A percentile compares a stretch with the other conserved stretches of the same genome.
Evolutionary conservation across 2,329 filamentous ascomycete species (phyloP).

Genomic region (Apiospora saccharicola): DNA sequence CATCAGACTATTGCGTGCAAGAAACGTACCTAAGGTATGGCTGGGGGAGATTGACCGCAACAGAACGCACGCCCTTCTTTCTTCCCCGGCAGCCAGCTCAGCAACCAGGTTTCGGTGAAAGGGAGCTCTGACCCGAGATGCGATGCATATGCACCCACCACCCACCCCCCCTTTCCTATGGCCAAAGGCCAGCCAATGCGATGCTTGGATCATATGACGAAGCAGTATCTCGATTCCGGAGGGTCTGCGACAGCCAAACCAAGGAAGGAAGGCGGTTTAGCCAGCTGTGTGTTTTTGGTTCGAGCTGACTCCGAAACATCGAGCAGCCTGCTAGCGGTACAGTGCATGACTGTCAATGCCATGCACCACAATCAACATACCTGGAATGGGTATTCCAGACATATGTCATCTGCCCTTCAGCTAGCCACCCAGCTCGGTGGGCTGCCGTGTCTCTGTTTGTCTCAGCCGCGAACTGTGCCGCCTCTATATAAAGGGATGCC

Average conservation of each 20-base stretch:
- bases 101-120: not conserved
- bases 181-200: not conserved
- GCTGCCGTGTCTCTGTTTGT: not conserved
- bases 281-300: not conserved
- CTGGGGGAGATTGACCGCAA: not conserved
- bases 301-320: not conserved
- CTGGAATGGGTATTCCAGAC: not conserved
- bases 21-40: not conserved
- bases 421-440: not conserved
- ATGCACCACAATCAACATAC: not conserved
- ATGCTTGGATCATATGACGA: not conserved
- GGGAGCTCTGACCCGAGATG: not conserved
- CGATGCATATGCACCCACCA: not conserved
- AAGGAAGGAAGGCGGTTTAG: too few relatives aligned
- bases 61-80: not conserved
- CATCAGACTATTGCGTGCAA: not conserved
- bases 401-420: not conserved
- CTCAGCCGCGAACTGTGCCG: not conserved
- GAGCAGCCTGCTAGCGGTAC: not conserved
- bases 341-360: conserved; percentile 1
- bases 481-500: not conserved
- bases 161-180: not conserved
- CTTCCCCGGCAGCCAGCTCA: not conserved
- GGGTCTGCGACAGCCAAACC: not conserved
- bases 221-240: not conserved